Percentiles rank a stretch among this genome's conserved stretches.
Conservation (phyloP, 768 basidiomycete genomes). For the Nidula microcarpa region DNA sequence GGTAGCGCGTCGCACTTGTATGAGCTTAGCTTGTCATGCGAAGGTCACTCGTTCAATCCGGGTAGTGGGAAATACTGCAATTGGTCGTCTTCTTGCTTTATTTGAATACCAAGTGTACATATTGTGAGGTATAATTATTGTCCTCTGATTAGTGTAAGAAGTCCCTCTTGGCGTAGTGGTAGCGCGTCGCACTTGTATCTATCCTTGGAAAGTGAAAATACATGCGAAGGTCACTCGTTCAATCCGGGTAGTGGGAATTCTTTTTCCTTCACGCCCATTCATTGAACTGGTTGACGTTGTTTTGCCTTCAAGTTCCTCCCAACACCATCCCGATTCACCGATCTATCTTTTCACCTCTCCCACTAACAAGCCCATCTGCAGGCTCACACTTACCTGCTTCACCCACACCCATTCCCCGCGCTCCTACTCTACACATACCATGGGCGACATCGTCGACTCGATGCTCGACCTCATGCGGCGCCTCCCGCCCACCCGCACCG, state of each 20-base stretch:
- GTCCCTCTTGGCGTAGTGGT: conserved; percentile 30
- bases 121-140: too few relatives aligned
- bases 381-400: background rate
- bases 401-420: background rate
- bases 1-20: conserved; percentile 40
- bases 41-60: conserved; percentile 40
- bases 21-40: conserved; percentile 15
- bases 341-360: background rate
- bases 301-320: background rate
- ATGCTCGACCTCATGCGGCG: conserved; percentile 96
- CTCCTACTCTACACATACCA: conserved; percentile 18
- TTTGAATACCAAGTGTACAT: too few relatives aligned
- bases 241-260: conserved; percentile 34
- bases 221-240: conserved; percentile 39
- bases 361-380: background rate
- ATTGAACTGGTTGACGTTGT: background rate
- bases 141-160: conserved; percentile 12
- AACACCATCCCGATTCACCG: background rate
- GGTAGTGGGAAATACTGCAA: conserved; percentile 26
- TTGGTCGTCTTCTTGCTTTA: too few relatives aligned
- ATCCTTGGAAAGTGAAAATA: background rate
- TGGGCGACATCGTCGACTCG: conserved; percentile 81
- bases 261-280: conserved; percentile 3
- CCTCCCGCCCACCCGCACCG: conserved; percentile 86
- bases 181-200: conserved; percentile 36